These are phyloP conservation scores for Chrysoporthe austroafricana DNA, from an alignment of 2,329 filamentous ascomycete species.

Conservation along the genomic window DNA sequence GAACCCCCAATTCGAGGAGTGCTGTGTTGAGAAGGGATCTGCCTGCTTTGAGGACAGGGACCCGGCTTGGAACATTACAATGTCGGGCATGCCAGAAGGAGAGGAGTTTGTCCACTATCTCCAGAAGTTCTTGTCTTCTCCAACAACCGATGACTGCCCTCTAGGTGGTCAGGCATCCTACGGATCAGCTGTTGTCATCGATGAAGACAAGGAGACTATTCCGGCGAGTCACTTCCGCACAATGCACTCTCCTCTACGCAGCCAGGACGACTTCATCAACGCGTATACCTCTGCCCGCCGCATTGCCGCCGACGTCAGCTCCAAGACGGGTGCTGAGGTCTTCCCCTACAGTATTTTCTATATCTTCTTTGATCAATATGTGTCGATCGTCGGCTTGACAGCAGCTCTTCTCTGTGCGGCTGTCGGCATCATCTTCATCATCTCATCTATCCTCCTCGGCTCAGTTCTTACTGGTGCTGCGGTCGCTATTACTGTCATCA, in stretches of 20 bases:
- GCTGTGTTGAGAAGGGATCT: conserved; percentile 71
- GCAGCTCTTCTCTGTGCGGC: conserved; percentile 80
- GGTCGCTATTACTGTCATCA: conserved; percentile 83
- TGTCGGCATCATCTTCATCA: conserved; percentile 80
- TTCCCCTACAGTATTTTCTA: conserved; percentile 99
- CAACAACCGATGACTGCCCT: conserved; percentile 82
- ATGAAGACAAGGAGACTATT: conserved; percentile 68
- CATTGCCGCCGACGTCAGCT: conserved; percentile 76
- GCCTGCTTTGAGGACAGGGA: conserved; percentile 79
- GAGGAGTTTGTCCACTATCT: conserved; percentile 89
- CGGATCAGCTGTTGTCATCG: conserved; percentile 79
- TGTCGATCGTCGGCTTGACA: conserved; percentile 80
- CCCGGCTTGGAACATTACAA: conserved; percentile 86
- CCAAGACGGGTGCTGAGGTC: conserved; percentile 75
- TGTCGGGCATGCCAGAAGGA: conserved; percentile 90
- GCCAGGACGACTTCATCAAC: conserved; percentile 89
- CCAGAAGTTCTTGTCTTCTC: conserved; percentile 77
- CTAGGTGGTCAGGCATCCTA: conserved; percentile 89
- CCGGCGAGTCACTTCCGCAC: conserved; percentile 91
- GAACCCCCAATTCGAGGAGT: conserved; percentile 79
- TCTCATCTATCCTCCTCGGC: conserved; percentile 81
- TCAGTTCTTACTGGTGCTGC: conserved; percentile 80
- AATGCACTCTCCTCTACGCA: conserved; percentile 82
- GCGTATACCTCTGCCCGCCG: conserved; percentile 88
- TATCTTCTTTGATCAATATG: conserved; percentile 98